Evolutionary conservation across 2,329 filamentous ascomycete genomes (phyloP).

Genomic region (Gnomoniopsis sp.): DNA sequence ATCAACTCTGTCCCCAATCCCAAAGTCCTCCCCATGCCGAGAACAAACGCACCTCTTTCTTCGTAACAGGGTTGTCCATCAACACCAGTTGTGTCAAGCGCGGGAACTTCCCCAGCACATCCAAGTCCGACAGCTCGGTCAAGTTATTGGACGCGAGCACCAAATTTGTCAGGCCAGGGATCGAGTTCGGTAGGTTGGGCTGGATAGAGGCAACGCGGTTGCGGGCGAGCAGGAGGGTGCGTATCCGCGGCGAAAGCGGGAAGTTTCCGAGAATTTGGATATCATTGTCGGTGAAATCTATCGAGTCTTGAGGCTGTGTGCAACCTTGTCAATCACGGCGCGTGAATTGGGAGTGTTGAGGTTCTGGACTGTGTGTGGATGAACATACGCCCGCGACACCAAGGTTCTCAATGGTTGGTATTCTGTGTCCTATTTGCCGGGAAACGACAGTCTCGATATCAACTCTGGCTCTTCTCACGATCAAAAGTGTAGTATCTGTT

Average conservation of each 20-base stretch:
- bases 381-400: slow-evolving; percentile 82
- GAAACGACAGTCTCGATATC: slow-evolving; percentile 63
- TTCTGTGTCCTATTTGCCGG: slow-evolving; percentile 82
- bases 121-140: slow-evolving; percentile 80
- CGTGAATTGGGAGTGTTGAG: neutral
- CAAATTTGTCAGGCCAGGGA: slow-evolving; percentile 79
- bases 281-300: slow-evolving; percentile 98
- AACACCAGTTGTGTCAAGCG: slow-evolving; percentile 77
- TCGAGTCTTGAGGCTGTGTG: slow-evolving; percentile 81
- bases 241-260: slow-evolving; percentile 82
- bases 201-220: slow-evolving; percentile 87
- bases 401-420: slow-evolving; percentile 95
- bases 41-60: slow-evolving; percentile 74
- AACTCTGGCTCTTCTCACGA: slow-evolving; percentile 66
- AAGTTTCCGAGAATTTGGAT: slow-evolving; percentile 89
- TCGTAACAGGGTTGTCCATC: slow-evolving; percentile 83
- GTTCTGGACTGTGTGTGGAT: neutral
- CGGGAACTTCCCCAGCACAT: slow-evolving; percentile 67
- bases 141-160: slow-evolving; percentile 82
- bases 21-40: neutral
- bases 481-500: slow-evolving; percentile 87
- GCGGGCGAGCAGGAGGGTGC: slow-evolving; percentile 81
- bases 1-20: neutral
- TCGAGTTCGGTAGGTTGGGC: slow-evolving; percentile 65
- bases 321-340: neutral